A percentile compares a stretch with the other conserved stretches of the same genome.
phyloP scores from a whole-genome alignment of 805 yeast genomes.

The Yamadazyma insecticola region DNA sequence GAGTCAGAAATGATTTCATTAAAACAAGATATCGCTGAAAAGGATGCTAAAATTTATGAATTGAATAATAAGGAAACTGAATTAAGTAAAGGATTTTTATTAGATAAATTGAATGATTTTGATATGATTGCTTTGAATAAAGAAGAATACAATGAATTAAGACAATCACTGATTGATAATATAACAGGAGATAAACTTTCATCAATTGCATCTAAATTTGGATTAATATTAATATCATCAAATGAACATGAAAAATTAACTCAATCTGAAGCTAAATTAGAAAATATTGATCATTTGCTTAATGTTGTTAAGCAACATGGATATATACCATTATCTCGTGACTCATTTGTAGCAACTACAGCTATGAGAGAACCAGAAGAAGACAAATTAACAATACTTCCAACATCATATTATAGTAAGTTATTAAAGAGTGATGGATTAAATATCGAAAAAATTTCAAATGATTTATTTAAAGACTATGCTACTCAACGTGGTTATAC shows the following conservation, averaged over 20 bases:
- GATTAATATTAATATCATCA: constrained; percentile 19
- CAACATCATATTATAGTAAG: constrained; percentile 59
- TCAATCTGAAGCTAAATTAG: constrained; percentile 11
- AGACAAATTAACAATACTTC: constrained; percentile 56
- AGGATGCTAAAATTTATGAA: constrained; percentile 23
- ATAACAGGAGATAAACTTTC: constrained; percentile 10
- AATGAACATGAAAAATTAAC: constrained; percentile 5
- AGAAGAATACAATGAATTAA: constrained; percentile 25
- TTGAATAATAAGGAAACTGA: constrained; percentile 5
- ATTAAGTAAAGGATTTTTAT: constrained; percentile 19
- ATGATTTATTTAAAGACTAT: constrained; percentile 41
- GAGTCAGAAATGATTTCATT: constrained; percentile 19
- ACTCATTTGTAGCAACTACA: constrained; percentile 61
- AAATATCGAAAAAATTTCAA: constrained; percentile 41
- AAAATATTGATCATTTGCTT: constrained; percentile 21
- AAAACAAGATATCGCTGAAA: constrained; percentile 25
- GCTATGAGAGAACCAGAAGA: constrained; percentile 51
- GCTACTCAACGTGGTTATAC: constrained; percentile 48
- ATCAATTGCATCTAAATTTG: constrained; percentile 36
- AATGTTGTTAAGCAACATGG: constrained; percentile 43
- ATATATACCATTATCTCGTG: constrained; percentile 51
- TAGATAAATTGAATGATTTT: constrained; percentile 22
- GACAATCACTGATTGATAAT: constrained; percentile 11
- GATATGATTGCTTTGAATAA: constrained; percentile 28
- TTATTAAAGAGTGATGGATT: constrained; percentile 43